A percentile compares a stretch with the other conserved stretches of the same genome.
These are phyloP conservation scores for Cicer chorassanicum DNA, from an alignment of 306 rosid species.

Conservation along the genomic window DNA sequence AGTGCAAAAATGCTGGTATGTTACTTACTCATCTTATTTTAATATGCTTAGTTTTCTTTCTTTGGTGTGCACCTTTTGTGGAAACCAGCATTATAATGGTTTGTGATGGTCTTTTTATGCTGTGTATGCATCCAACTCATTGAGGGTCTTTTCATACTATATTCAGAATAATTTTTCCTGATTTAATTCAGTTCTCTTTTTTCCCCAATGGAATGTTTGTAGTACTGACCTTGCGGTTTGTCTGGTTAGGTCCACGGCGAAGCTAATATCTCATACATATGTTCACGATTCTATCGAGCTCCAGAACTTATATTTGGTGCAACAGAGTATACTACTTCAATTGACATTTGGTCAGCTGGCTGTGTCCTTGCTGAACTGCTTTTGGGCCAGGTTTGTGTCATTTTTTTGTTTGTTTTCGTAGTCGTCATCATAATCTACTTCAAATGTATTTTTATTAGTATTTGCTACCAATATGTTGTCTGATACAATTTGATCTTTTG, in stretches of 20 bases:
- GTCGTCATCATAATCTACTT: background rate
- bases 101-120: background rate
- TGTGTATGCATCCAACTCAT: slow-evolving; percentile 25
- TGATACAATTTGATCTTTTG: slow-evolving; percentile 43
- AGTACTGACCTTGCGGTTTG: slow-evolving; percentile 33
- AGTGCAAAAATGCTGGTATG: slow-evolving; percentile 96
- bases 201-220: slow-evolving; percentile 34
- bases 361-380: slow-evolving; percentile 99
- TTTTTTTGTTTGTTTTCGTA: background rate
- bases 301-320: slow-evolving; percentile 98
- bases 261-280: slow-evolving; percentile 91
- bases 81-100: background rate
- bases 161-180: slow-evolving; percentile 6
- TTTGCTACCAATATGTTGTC: slow-evolving; percentile 9
- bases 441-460: slow-evolving; percentile 19
- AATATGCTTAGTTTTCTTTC: background rate
- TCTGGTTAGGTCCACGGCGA: slow-evolving; percentile 80
- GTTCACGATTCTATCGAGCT: slow-evolving; percentile 95
- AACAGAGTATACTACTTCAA: slow-evolving; percentile 92
- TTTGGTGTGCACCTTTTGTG: slow-evolving; percentile 1
- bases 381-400: slow-evolving; percentile 81
- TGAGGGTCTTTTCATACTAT: background rate
- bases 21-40: slow-evolving; percentile 43
- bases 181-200: slow-evolving; percentile 8
- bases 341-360: slow-evolving; percentile 99